Evolutionary conservation across 78 protist genomes (phyloP).

Genomic region (slime mould (Dictyostelium discoideum)): dicty_2.7 NC_007088.5:8426501-8427000

Average conservation of each 20-base stretch:
- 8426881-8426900: background rate
- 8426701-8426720: background rate
- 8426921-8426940: background rate
- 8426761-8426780: background rate
- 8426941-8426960: background rate
- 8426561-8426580: too few species aligned
- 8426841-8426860: background rate
- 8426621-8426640: background rate
- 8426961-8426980: background rate
- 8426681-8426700: too few species aligned
- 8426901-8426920: background rate
- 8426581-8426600: too few species aligned
- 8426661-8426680: background rate
- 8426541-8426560: background rate
- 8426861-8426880: background rate
- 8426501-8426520: background rate
- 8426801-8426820: background rate
- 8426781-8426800: background rate
- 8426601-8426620: background rate
- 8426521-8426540: background rate
- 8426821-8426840: background rate
- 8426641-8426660: background rate
- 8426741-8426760: background rate
- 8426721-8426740: background rate
- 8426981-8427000: too few species aligned